phyloP scores from a whole-genome alignment of 768 basidiomycete genomes.

The Kwoniella mangroviensis region DNA sequence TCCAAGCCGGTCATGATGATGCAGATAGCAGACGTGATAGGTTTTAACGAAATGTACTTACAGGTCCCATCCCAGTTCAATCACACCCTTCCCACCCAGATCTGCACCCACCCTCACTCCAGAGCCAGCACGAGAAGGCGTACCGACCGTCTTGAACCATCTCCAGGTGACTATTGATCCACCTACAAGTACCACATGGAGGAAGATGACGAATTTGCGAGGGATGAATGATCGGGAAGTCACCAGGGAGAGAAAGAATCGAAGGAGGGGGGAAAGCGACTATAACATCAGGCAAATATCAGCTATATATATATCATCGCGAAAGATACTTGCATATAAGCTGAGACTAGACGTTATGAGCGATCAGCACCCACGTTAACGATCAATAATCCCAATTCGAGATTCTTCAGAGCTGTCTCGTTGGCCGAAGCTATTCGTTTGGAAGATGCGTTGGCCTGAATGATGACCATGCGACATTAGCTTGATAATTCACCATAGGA shows the following conservation, averaged over 20 bases:
- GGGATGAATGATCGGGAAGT: conserved; percentile 32
- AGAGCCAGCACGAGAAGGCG: conserved; percentile 34
- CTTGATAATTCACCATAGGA: not conserved
- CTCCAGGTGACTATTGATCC: conserved; percentile 45
- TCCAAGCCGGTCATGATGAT: not conserved
- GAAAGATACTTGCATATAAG: too few species aligned
- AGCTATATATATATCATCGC: not conserved
- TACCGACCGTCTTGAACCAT: conserved; percentile 49
- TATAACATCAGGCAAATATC: conserved; percentile 4
- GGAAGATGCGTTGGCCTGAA: conserved; percentile 53
- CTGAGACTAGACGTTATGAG: too few species aligned
- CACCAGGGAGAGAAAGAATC: conserved; percentile 41
- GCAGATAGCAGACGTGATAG: too few species aligned
- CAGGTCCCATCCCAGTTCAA: conserved; percentile 56
- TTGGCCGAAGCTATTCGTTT: conserved; percentile 55
- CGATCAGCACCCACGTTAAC: too few species aligned
- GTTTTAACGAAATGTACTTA: conserved; percentile 25
- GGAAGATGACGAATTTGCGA: conserved; percentile 23
- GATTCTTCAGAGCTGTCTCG: conserved; percentile 46
- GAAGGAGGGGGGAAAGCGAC: conserved; percentile 24
- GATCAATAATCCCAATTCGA: conserved; percentile 43
- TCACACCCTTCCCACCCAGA: conserved; percentile 48
- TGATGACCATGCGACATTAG: too few species aligned
- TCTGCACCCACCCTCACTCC: conserved; percentile 49
- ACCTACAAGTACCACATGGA: conserved; percentile 36